A percentile compares a stretch with the other conserved stretches of the same genome.
phyloP scores from a whole-genome alignment of 495 filamentous ascomycete species.

The Penicillium alfredii region DNA sequence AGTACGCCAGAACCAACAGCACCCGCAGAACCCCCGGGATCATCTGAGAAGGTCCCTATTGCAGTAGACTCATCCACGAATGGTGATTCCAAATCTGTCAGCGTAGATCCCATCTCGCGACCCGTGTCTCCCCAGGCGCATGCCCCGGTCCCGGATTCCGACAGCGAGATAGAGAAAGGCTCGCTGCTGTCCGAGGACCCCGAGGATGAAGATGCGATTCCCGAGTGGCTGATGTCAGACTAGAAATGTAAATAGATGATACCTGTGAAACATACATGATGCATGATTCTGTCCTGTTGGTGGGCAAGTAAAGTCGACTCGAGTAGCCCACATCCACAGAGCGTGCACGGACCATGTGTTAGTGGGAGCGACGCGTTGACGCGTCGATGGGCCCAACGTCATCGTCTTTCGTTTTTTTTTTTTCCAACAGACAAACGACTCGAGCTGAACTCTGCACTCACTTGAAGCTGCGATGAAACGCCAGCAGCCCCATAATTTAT shows the following conservation, averaged over 20 bases:
- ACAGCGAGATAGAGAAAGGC: constrained; percentile 36
- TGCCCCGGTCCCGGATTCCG: constrained; percentile 16
- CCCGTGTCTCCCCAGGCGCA: constrained; percentile 15
- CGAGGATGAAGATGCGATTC: constrained; percentile 63
- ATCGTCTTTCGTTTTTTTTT: too few relatives aligned
- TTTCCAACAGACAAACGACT: too few relatives aligned
- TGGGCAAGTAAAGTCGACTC: too few relatives aligned
- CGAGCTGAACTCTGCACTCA: too few relatives aligned
- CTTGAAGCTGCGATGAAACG: constrained; percentile 32
- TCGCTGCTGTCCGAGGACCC: constrained; percentile 56
- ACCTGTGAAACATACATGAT: too few relatives aligned
- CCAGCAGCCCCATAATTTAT: constrained; percentile 9
- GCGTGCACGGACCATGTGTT: constrained; percentile 4
- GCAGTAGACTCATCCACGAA: constrained; percentile 21
- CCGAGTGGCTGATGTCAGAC: constrained; percentile 53
- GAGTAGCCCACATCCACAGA: too few relatives aligned
- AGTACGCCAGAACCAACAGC: background rate
- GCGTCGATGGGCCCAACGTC: constrained; percentile 13
- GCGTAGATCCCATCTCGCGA: constrained; percentile 20
- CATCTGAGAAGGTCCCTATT: constrained; percentile 20
- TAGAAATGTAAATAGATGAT: too few relatives aligned
- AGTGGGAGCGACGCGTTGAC: constrained; percentile 25
- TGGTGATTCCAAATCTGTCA: constrained; percentile 21
- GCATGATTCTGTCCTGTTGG: too few relatives aligned
- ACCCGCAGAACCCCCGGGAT: constrained; percentile 7